Percentiles rank a stretch among this genome's conserved stretches.
phyloP scores from a whole-genome alignment of 192 early-diverging fungal species.

The Gaertneriomyces semiglobifer region DNA sequence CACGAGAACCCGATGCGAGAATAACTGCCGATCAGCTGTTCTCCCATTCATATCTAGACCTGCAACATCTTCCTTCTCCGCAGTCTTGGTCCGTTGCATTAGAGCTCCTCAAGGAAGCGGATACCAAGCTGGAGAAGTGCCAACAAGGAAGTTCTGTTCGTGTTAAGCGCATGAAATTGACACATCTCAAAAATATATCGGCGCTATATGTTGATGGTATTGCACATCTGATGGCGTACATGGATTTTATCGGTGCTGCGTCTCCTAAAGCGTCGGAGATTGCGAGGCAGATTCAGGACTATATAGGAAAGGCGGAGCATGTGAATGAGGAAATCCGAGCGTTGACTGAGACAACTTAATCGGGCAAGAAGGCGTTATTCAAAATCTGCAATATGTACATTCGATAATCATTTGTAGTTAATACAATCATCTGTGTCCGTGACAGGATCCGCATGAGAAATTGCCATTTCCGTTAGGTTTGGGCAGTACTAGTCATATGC shows the following conservation, averaged over 20 bases:
- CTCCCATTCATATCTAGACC: conserved; percentile 23
- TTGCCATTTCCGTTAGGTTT: no score
- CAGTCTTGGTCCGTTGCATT: conserved; percentile 14
- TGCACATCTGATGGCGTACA: conserved; percentile 24
- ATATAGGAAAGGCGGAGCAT: conserved; percentile 20
- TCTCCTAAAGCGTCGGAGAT: conserved; percentile 7
- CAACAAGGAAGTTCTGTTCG: no score
- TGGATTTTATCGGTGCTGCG: conserved; percentile 11
- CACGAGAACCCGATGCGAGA: conserved; percentile 14
- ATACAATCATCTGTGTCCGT: no score
- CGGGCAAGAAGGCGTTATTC: background rate
- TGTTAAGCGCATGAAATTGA: no score
- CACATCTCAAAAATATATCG: background rate
- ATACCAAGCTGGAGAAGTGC: background rate
- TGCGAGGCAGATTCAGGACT: conserved; percentile 8
- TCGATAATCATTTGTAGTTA: no score
- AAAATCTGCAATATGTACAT: background rate
- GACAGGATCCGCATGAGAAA: no score
- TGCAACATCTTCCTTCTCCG: conserved; percentile 18
- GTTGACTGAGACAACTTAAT: background rate
- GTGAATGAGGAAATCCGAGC: conserved; percentile 8
- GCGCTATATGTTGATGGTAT: conserved; percentile 26
- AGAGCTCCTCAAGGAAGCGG: conserved; percentile 11
- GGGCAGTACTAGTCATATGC: no score
- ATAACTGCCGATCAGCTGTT: conserved; percentile 17